A percentile compares a stretch with the other conserved stretches of the same genome.
Evolutionary conservation across 805 yeast genomes (phyloP).

Genomic region (Jamesozyma jinghongensis): DNA sequence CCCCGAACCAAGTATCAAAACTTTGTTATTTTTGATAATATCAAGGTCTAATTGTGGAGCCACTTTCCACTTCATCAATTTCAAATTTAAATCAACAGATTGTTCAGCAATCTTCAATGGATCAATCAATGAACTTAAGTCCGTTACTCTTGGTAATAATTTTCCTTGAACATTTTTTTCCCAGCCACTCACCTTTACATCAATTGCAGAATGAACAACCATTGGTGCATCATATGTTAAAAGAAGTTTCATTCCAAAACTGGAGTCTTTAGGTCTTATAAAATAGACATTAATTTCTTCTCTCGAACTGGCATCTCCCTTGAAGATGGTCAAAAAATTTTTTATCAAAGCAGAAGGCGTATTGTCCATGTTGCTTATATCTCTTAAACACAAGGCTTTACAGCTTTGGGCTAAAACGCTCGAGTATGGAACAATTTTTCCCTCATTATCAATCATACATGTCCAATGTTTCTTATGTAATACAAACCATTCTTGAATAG

Average conservation of each 20-base stretch:
- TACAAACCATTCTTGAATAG: slow-evolving; percentile 13
- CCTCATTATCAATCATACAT: slow-evolving; percentile 19
- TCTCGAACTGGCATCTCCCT: slow-evolving; percentile 28
- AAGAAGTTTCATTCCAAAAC: slow-evolving; percentile 3
- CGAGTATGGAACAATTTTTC: slow-evolving; percentile 14
- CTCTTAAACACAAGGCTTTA: slow-evolving; percentile 32
- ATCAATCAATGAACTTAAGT: slow-evolving; percentile 70
- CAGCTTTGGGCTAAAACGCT: slow-evolving; percentile 5
- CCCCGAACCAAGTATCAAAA: slow-evolving; percentile 88
- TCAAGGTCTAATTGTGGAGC: slow-evolving; percentile 76
- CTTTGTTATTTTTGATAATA: slow-evolving; percentile 46
- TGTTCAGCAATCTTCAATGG: slow-evolving; percentile 81
- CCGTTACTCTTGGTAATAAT: slow-evolving; percentile 74
- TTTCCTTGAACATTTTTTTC: slow-evolving; percentile 69
- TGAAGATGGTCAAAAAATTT: slow-evolving; percentile 45
- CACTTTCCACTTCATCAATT: slow-evolving; percentile 94
- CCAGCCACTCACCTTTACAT: slow-evolving; percentile 71
- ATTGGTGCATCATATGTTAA: not conserved
- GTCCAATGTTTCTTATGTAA: slow-evolving; percentile 20
- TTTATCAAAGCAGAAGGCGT: slow-evolving; percentile 47
- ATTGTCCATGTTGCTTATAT: slow-evolving; percentile 28
- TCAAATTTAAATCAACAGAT: slow-evolving; percentile 82
- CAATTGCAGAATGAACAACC: not conserved
- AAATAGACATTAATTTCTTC: slow-evolving; percentile 33
- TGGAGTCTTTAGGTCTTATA: slow-evolving; percentile 26